Conservation (phyloP, 225 moss, liverwort and hornwort genomes). For the Rhytidiadelphus loreus region DNA sequence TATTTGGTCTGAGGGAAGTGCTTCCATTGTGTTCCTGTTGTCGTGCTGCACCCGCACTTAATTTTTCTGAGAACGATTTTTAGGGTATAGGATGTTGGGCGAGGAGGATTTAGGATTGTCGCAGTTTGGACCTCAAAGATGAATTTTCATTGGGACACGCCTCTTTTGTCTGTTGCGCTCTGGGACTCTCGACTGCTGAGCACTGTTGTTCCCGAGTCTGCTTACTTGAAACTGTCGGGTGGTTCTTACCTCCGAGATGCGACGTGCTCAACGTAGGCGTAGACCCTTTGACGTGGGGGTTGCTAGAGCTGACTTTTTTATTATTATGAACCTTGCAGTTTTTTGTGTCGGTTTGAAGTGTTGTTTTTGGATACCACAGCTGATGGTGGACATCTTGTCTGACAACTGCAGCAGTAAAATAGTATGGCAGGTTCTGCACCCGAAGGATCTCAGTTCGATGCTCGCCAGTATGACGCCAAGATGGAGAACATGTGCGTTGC, state of each 20-base stretch:
- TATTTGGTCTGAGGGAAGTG: background rate
- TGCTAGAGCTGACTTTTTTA: background rate
- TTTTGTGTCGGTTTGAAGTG: background rate
- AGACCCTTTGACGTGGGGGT: background rate
- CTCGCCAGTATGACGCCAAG: constrained; percentile 74
- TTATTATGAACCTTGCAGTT: background rate
- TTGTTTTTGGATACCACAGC: background rate
- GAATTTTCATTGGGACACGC: background rate
- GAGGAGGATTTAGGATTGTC: background rate
- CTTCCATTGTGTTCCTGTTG: background rate
- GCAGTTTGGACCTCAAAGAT: background rate
- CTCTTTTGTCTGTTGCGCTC: background rate
- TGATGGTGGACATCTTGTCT: background rate
- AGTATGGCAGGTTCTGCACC: constrained; percentile 90
- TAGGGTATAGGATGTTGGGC: background rate
- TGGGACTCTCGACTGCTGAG: background rate
- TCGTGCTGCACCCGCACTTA: background rate
- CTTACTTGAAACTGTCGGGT: background rate
- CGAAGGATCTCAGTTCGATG: constrained; percentile 83
- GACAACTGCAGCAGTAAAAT: background rate
- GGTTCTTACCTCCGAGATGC: background rate
- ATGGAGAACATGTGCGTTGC: constrained; percentile 72
- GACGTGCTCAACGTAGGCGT: background rate
- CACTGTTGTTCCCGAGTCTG: background rate
- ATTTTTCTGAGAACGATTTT: background rate